Percentiles rank a stretch among this genome's conserved stretches.
These are phyloP conservation scores for Cryphonectria radicalis DNA, from an alignment of 2,329 filamentous ascomycete species.

Conservation along the genomic window DNA sequence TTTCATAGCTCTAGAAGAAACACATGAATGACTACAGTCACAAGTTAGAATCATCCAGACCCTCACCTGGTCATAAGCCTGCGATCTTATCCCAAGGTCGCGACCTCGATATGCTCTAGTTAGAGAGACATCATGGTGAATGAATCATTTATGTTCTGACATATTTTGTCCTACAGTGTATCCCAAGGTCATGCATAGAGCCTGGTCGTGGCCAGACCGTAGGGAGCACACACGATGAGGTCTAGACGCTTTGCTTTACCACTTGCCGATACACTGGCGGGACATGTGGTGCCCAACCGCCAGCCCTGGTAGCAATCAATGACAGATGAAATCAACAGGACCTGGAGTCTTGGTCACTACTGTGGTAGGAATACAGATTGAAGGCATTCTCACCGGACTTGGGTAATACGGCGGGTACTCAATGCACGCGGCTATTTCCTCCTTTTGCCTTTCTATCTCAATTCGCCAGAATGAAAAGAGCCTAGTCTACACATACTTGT, in stretches of 20 bases:
- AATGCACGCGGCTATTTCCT: too few species aligned
- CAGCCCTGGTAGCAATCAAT: not conserved
- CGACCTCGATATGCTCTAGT: too few species aligned
- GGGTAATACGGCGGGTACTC: too few species aligned
- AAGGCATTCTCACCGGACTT: not conserved
- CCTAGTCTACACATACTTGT: too few species aligned
- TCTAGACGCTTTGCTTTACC: not conserved
- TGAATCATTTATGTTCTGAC: not conserved
- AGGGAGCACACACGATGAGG: not conserved
- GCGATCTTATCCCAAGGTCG: too few species aligned
- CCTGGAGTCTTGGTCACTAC: not conserved
- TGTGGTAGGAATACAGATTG: not conserved
- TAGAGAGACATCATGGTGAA: not conserved
- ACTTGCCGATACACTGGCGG: not conserved
- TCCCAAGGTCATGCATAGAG: not conserved
- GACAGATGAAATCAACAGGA: not conserved
- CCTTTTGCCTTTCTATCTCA: too few species aligned
- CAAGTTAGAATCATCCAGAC: too few species aligned
- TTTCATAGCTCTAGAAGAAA: too few species aligned
- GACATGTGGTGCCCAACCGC: not conserved
- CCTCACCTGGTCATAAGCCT: too few species aligned
- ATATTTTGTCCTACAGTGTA: not conserved
- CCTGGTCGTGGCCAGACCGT: not conserved
- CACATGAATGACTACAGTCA: too few species aligned
- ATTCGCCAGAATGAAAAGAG: too few species aligned